Conservation (phyloP, 2,329 filamentous ascomycete genomes). For the Fusarium gaditjirri region DNA sequence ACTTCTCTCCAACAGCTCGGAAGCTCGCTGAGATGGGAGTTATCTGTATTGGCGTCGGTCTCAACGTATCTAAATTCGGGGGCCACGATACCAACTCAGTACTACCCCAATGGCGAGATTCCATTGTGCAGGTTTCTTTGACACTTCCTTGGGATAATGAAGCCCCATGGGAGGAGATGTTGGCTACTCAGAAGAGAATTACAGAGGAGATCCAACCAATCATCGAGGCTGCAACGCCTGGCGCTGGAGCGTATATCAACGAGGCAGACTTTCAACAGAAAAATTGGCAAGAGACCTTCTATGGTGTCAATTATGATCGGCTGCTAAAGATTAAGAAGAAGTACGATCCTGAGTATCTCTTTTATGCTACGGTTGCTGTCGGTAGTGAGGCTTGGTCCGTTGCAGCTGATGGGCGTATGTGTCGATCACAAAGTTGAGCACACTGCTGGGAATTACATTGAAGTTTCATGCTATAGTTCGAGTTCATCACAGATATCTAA, state of each 20-base stretch:
- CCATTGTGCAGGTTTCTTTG: conserved; percentile 47
- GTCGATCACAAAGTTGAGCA: background rate
- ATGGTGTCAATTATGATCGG: conserved; percentile 56
- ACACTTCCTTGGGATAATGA: conserved; percentile 45
- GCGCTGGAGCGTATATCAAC: conserved; percentile 60
- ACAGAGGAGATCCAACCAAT: conserved; percentile 42
- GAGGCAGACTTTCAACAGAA: conserved; percentile 60
- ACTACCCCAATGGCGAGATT: conserved; percentile 54
- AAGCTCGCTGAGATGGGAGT: conserved; percentile 39
- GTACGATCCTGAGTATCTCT: conserved; percentile 59
- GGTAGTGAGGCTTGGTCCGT: conserved; percentile 61
- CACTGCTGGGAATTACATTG: too few relatives aligned
- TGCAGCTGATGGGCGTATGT: conserved; percentile 28
- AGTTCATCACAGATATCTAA: too few relatives aligned
- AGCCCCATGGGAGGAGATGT: conserved; percentile 45
- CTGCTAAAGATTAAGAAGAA: conserved; percentile 59
- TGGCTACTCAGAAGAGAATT: conserved; percentile 44
- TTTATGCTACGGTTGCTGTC: conserved; percentile 60
- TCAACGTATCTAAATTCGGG: conserved; percentile 44
- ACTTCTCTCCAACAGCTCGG: conserved; percentile 14
- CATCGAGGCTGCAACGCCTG: conserved; percentile 51
- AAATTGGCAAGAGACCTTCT: conserved; percentile 57
- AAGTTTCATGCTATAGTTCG: too few relatives aligned
- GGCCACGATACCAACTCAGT: conserved; percentile 47
- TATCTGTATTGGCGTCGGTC: conserved; percentile 45